phyloP scores from a whole-genome alignment of 225 moss, liverwort and hornwort species.

The Antitrichia curtipendula region DNA sequence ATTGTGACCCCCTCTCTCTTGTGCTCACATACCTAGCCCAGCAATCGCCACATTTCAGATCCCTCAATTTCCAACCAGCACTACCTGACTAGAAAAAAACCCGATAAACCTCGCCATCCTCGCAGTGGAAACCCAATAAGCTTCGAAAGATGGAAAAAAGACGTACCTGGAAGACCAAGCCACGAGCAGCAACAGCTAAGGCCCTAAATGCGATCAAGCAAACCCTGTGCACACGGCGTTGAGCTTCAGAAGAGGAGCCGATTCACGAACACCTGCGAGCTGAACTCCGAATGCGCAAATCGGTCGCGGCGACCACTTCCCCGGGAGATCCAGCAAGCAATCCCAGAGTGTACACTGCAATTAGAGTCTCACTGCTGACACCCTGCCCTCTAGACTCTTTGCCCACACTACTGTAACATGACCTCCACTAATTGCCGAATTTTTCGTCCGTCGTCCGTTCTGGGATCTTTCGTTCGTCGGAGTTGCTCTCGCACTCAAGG shows the following conservation, averaged over 20 bases:
- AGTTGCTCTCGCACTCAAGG: no score
- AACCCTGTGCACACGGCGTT: neutral
- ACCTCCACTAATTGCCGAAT: neutral
- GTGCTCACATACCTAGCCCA: conserved; percentile 29
- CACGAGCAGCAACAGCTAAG: neutral
- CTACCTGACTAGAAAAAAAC: neutral
- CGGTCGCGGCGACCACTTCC: neutral
- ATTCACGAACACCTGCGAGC: neutral
- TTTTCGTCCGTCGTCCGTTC: neutral
- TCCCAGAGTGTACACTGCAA: neutral
- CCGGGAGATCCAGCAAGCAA: neutral
- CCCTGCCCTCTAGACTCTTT: neutral
- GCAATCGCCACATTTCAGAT: neutral
- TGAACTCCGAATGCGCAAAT: neutral
- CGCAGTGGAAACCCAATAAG: neutral
- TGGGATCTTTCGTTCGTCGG: neutral
- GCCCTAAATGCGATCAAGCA: neutral
- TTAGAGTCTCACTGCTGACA: neutral
- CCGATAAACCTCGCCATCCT: neutral
- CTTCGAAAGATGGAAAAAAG: neutral
- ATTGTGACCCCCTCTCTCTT: conserved; percentile 25
- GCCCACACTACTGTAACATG: neutral
- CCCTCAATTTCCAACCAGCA: neutral
- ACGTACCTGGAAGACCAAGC: neutral
- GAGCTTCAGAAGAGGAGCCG: neutral